Conservation (phyloP, 2,329 filamentous ascomycete genomes). For the Xylariaceae sp. region DNA sequence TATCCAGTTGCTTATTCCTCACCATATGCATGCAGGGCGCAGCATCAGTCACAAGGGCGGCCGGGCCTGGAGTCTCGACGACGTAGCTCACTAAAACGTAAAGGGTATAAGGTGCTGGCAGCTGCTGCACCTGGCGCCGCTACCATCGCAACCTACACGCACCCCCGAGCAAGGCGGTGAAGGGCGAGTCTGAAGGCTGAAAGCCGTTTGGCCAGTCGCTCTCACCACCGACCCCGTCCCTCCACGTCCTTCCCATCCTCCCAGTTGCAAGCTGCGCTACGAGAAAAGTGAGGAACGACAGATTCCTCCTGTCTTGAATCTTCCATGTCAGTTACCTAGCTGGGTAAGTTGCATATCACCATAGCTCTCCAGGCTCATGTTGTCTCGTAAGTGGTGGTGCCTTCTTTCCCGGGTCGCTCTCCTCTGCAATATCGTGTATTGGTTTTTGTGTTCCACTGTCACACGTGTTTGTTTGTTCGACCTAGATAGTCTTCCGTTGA, state of each 20-base stretch:
- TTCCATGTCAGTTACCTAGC: conserved; percentile 3
- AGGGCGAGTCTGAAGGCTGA: conserved; percentile 23
- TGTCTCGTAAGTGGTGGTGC: conserved; percentile 6
- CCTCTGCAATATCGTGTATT: too few relatives aligned
- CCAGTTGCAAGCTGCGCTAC: not conserved
- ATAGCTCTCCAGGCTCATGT: conserved; percentile 1
- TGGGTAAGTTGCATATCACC: conserved; percentile 6
- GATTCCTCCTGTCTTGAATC: conserved; percentile 2
- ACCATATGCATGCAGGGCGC: conserved; percentile 26
- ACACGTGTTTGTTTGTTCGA: conserved; percentile 8
- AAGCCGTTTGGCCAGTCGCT: conserved; percentile 32
- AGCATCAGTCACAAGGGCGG: conserved; percentile 26
- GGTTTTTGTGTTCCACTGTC: conserved; percentile 12
- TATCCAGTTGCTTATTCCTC: conserved; percentile 16
- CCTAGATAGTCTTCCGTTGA: conserved; percentile 1
- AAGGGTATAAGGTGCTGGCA: not conserved
- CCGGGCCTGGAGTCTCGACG: conserved; percentile 8
- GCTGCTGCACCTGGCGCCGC: not conserved
- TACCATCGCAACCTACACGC: not conserved
- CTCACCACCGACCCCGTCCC: conserved; percentile 17
- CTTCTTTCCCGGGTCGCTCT: too few relatives aligned
- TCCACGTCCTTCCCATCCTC: conserved; percentile 4
- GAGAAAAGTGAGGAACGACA: not conserved
- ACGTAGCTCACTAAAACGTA: not conserved
- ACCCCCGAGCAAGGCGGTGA: conserved; percentile 33